A percentile compares a stretch with the other conserved stretches of the same genome.
Conservation (phyloP, 805 yeast species). For the Ogataea kodamae region DNA sequence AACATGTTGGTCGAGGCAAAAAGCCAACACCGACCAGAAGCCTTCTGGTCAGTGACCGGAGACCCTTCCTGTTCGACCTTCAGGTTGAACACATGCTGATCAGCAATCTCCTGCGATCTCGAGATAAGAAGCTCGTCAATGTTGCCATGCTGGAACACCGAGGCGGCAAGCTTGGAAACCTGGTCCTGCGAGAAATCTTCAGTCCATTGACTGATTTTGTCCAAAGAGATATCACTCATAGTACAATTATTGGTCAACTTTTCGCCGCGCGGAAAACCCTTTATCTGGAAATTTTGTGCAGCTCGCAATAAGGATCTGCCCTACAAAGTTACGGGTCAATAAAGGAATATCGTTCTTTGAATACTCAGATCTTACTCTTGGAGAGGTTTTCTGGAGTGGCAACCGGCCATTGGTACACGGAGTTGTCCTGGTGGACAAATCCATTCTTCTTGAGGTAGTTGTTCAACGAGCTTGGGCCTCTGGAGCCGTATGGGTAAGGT, state of each 20-base stretch:
- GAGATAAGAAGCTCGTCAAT: constrained; percentile 40
- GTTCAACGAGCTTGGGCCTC: constrained; percentile 73
- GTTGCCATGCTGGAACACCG: constrained; percentile 33
- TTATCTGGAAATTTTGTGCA: no score
- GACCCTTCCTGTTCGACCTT: constrained; percentile 48
- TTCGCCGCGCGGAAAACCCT: no score
- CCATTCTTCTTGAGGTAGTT: constrained; percentile 67
- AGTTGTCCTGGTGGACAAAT: constrained; percentile 60
- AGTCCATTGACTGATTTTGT: constrained; percentile 28
- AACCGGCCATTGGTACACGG: constrained; percentile 88
- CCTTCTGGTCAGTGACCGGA: constrained; percentile 70
- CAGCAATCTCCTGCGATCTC: constrained; percentile 31
- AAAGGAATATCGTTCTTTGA: neutral
- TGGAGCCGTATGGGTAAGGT: constrained; percentile 81
- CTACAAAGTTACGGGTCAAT: constrained; percentile 4
- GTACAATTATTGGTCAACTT: no score
- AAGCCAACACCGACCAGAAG: constrained; percentile 85
- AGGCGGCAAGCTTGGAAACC: constrained; percentile 31
- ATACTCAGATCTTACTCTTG: constrained; percentile 26
- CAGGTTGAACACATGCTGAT: constrained; percentile 39
- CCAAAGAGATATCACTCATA: constrained; percentile 11
- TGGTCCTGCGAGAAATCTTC: constrained; percentile 26
- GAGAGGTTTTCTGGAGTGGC: constrained; percentile 47
- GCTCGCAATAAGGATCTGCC: constrained; percentile 7
- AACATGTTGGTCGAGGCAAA: constrained; percentile 79